Base-by-base conservation (phyloP, 2,329 filamentous ascomycete species). In the Didymella glomerata region DNA sequence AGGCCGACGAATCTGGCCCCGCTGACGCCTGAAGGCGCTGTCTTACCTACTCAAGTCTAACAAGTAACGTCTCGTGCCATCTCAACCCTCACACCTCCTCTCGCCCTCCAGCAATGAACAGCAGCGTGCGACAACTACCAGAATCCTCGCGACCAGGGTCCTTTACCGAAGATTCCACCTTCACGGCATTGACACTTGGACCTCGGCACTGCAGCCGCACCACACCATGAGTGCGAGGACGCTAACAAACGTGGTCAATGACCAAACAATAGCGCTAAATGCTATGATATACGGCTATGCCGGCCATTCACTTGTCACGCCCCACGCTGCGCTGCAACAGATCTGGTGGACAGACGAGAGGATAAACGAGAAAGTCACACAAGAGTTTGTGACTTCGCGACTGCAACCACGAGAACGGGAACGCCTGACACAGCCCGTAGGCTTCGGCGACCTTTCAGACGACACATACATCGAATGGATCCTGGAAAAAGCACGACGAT, bases 391-490 rank as follows among this genome's bases (percentile, higher is more conserved):
- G 62, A 82, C 84, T 49, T 85, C 85, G 40, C 85, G 90, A 58
- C 81, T 93, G 41, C 80, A 85, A 47, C 84, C 86, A 40, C 82
- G 86, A 61, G 88, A 90, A 75, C 81, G 86, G 64, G 81, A 84
- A 54, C 85, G 85, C 53, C 79, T 93, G 46, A 84, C 89, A 68
- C 80, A 80, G 40, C 86, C 86, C 9, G 79, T 91, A 46, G 85
- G 81, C 13, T 92, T 91, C 73, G 89, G 89, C 28, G 87, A 88
- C 67, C 72, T 86, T 56, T 92, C 89, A 4, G 87, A 91, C 73
- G 85, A 88, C 62, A 92, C 89, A 1, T 93, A 93, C 73, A 88
- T 90, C 81, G 89, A 92, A 71, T 92, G 90, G 88, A 91, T 93
- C 57, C 79, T 90, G 46, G 80, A 85, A 54, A 88, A 88, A 67